Base-by-base conservation (phyloP, 2,329 filamentous ascomycete genomes). In the Arthrobotrys iridis region DNA sequence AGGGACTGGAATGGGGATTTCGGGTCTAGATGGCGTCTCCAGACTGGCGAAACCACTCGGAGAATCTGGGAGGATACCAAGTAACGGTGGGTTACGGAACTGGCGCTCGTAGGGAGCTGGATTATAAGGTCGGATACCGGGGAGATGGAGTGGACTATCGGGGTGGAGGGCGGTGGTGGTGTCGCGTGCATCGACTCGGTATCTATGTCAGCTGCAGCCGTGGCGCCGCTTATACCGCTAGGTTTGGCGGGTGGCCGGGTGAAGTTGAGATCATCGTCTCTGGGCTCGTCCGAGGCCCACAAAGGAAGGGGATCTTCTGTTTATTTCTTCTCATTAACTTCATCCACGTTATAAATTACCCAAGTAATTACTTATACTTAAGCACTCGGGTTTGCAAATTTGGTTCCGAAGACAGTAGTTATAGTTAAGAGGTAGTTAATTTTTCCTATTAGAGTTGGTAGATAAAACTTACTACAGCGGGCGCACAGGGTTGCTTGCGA, bases 1-100 rank as follows among this genome's bases (percentile, higher is more conserved):
- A 45, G 40, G 33, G 30, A 40, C 10, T 43, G 48, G 65, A 76
- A 70, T 3, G 65, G 65, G 4, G 35, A 33, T 1, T 59, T 43
- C 15, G 72, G 72, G 46, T 76, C 66, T 4, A 71, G 50, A 13
- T 66, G 33, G 11, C 45, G 60, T n/a, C 71, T 30, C 72, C 72
- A 76, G 3, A 71, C 65, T 1, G 64, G 62, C 1, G 72, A 76
- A 6, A 71, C 72, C 2, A 76, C 59, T 2, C 72, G 66, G 0
- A 76, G 50, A 18, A 67, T 71, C 43, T 76, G 65, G 8, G 72
- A 76, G 41, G 59, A 65, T 22, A 76, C 65, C 20, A 76, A 59
- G 59, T 65, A 76, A 13, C 45, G 43, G 50, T 74, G 63, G 4
- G 43, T 33, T 43, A 5, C 4, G 18, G 20, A 20, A 6, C 6